These are phyloP conservation scores for Wallacemonas rigidus DNA, from an alignment of 208 protist genomes.

Conservation along the genomic window DNA sequence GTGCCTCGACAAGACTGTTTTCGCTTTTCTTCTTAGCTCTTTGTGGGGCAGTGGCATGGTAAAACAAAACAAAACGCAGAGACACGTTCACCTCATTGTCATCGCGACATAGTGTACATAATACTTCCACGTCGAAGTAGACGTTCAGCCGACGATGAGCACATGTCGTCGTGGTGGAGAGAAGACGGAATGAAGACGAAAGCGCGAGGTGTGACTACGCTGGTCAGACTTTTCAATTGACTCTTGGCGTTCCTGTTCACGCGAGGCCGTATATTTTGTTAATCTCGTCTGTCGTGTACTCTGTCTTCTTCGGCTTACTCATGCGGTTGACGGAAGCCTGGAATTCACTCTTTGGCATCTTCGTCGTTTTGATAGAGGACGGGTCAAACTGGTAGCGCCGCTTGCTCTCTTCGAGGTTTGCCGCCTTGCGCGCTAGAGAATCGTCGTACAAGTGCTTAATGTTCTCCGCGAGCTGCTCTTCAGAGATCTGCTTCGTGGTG, in stretches of 20 bases:
- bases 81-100: too few relatives aligned
- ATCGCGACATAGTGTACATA: too few relatives aligned
- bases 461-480: conserved; percentile 44
- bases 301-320: conserved; percentile 78
- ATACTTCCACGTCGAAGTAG: too few relatives aligned
- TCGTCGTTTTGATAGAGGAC: conserved; percentile 32
- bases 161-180: too few relatives aligned
- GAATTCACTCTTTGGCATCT: conserved; percentile 55
- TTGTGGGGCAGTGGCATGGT: too few relatives aligned
- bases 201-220: too few relatives aligned
- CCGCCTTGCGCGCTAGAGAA: conserved; percentile 52
- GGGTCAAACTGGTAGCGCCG: conserved; percentile 65
- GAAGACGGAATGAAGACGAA: too few relatives aligned
- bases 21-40: too few relatives aligned
- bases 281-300: conserved; percentile 76
- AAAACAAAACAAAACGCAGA: too few relatives aligned
- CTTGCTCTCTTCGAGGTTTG: conserved; percentile 62
- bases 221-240: too few relatives aligned
- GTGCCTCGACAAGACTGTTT: too few relatives aligned
- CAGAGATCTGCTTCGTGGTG: conserved; percentile 24
- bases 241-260: background rate
- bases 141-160: too few relatives aligned
- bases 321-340: conserved; percentile 64
- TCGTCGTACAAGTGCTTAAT: conserved; percentile 76
- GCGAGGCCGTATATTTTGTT: conserved; percentile 86